These are phyloP conservation scores for Rutstroemia sydowiana DNA, from an alignment of 2,329 filamentous ascomycete species.

Conservation along the genomic window DNA sequence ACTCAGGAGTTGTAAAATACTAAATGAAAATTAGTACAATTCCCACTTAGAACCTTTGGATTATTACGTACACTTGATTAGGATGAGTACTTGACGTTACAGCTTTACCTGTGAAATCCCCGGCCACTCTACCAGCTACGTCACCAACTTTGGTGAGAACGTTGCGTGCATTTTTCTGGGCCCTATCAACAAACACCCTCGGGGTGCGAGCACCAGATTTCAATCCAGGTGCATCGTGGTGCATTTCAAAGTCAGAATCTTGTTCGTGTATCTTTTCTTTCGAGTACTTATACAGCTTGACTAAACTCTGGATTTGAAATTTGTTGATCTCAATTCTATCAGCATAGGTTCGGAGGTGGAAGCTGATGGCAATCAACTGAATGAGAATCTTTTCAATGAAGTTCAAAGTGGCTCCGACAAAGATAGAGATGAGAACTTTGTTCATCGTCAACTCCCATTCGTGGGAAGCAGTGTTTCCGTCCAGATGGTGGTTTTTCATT, in stretches of 20 bases:
- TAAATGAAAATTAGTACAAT: conserved; percentile 16
- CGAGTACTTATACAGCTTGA: conserved; percentile 57
- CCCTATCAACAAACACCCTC: conserved; percentile 58
- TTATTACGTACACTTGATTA: conserved; percentile 54
- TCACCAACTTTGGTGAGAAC: conserved; percentile 76
- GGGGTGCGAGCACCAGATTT: conserved; percentile 56
- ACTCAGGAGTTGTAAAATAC: conserved; percentile 65
- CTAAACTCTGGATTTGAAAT: conserved; percentile 67
- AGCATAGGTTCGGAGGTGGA: conserved; percentile 84
- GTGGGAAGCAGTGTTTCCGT: conserved; percentile 44
- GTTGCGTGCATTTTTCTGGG: conserved; percentile 65
- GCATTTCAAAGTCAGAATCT: conserved; percentile 67
- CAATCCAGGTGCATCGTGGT: conserved; percentile 13
- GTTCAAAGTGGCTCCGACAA: conserved; percentile 73
- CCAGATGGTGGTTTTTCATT: conserved; percentile 51
- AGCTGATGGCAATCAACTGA: conserved; percentile 88
- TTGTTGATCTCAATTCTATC: conserved; percentile 90
- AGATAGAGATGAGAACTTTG: conserved; percentile 80
- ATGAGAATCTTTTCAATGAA: conserved; percentile 89
- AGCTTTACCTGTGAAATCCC: conserved; percentile 78
- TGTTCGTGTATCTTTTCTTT: conserved; percentile 59
- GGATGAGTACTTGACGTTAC: conserved; percentile 67
- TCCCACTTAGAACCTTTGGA: background rate
- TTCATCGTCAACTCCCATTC: conserved; percentile 72
- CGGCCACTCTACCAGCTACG: conserved; percentile 77